phyloP scores from a whole-genome alignment of 768 basidiomycete genomes.

The Lentinula edodes region DNA sequence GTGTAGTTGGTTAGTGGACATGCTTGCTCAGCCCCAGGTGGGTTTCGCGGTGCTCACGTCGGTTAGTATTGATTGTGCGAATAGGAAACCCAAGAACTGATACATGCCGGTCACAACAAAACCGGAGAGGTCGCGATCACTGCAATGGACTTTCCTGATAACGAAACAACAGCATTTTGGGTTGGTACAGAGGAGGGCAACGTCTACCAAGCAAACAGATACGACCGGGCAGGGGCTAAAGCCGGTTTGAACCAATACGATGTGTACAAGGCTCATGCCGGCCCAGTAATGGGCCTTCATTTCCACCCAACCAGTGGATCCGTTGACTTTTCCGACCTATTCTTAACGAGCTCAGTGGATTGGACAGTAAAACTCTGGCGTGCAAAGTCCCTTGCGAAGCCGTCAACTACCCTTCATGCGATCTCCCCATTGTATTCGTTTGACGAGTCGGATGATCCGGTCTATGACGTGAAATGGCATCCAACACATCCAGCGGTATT shows the following conservation, averaged over 20 bases:
- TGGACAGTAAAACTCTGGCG: constrained; percentile 99
- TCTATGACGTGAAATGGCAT: constrained; percentile 99
- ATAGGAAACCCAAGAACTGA: constrained; percentile 90
- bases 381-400: constrained; percentile 69
- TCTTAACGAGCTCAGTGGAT: constrained; percentile 89
- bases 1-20: constrained; percentile 97
- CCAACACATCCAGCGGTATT: constrained; percentile 92
- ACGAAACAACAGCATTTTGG: constrained; percentile 96
- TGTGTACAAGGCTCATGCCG: constrained; percentile 88
- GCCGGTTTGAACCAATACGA: constrained; percentile 93
- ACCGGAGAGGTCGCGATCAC: constrained; percentile 97
- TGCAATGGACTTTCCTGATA: constrained; percentile 88
- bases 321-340: constrained; percentile 93
- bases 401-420: constrained; percentile 51
- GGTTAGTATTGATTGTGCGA: constrained; percentile 2
- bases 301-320: constrained; percentile 92
- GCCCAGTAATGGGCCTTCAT: constrained; percentile 89
- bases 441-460: constrained; percentile 97
- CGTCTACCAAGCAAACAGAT: constrained; percentile 93
- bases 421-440: constrained; percentile 87
- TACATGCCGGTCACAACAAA: constrained; percentile 90
- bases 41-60: background rate
- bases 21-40: constrained; percentile 97
- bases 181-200: constrained; percentile 98
- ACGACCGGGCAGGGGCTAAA: constrained; percentile 95